A percentile compares a stretch with the other conserved stretches of the same genome.
Evolutionary conservation across 177 flowering plant genomes (phyloP).

Genomic region (Vitis hybrid): DNA sequence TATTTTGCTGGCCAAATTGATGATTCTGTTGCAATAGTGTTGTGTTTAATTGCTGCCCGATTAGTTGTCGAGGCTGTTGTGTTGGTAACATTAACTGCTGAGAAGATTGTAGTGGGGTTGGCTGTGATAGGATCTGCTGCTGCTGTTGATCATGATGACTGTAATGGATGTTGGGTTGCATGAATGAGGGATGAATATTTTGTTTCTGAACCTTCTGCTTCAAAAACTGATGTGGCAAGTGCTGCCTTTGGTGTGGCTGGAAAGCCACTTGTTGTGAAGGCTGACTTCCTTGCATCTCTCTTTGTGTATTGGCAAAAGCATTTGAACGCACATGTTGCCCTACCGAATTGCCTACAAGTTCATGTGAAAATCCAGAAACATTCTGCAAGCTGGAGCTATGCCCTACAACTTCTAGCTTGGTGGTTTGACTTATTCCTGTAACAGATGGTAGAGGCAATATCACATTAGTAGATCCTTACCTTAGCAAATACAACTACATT

Average conservation of each 20-base stretch:
- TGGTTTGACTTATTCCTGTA: not conserved
- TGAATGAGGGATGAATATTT: not conserved
- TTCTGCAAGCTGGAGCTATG: slow-evolving; percentile 1
- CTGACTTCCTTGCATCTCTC: slow-evolving; percentile 1
- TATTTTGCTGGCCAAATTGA: not conserved
- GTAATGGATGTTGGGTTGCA: not conserved
- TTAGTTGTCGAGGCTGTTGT: not conserved
- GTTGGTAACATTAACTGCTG: slow-evolving; percentile 1
- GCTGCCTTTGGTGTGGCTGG: slow-evolving; percentile 1
- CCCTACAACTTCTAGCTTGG: not conserved
- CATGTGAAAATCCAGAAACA: not conserved
- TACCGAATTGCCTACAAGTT: not conserved
- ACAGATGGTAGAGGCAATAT: not conserved
- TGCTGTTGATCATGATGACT: slow-evolving; percentile 10
- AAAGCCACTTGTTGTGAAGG: not conserved
- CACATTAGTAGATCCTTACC: not conserved
- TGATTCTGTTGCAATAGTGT: slow-evolving; percentile 6
- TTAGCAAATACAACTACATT: no score
- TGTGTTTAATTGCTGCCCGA: slow-evolving; percentile 1
- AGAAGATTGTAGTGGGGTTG: slow-evolving; percentile 9
- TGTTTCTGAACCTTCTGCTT: slow-evolving; percentile 12
- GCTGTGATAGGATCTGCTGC: slow-evolving; percentile 6
- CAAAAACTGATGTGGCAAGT: slow-evolving; percentile 3
- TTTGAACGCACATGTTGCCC: slow-evolving; percentile 2
- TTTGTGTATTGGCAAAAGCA: not conserved